Base-by-base conservation (phyloP, 2,329 filamentous ascomycete genomes). In the Thielaviopsis populi region DNA sequence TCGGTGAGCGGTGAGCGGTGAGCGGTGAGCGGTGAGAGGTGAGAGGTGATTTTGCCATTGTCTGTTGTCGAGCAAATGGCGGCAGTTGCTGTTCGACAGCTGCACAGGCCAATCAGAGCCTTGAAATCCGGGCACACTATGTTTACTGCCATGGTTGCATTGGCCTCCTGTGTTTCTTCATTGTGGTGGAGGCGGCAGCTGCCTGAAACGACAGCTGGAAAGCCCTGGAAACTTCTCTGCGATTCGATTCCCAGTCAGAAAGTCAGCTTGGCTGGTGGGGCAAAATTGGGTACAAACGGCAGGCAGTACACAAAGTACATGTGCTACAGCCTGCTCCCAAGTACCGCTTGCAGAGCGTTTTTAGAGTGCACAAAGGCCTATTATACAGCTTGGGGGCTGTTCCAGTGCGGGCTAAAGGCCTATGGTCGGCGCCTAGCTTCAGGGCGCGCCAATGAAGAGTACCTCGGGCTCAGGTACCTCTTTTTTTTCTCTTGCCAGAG, bases 201-300 rank as follows among this genome's bases (percentile, higher is more conserved):
- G 37, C 30, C 40, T 27, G 42, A 22, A 63, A 56, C 33, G 33
- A 37, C 22, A 48, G 19, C 46, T 37, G 11, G 54, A 63, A 65
- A 42, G 40, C 2, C 50, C 63, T 65, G 60, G 63, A 65, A 65
- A 50, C n/a, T 65, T 65, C 63, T 65, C 19, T 48, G 22, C 50
- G 59, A 65, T 65, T 65, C 63, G 59, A 65, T 65, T 65, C 59
- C 37, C 30, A 50, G 42, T 33, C 61, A 53, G 42, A 62, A 65
- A 48, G 37, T 43, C 41, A 33, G 41, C 17, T 30, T 60, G 27
- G 42, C 40, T 56, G 56, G 63, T 59, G 59, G 59, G 63, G 59
- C 59, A 62, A 41, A 59, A 50, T 65, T 59, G 30, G 63, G 63
- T 59, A 65, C 59, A 43, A 65, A 65, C 41, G 56, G 33, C 54